Percentiles rank a stretch among this genome's conserved stretches.
Conservation (phyloP, 805 yeast species). For the Tetrapisispora phaffii region DNA sequence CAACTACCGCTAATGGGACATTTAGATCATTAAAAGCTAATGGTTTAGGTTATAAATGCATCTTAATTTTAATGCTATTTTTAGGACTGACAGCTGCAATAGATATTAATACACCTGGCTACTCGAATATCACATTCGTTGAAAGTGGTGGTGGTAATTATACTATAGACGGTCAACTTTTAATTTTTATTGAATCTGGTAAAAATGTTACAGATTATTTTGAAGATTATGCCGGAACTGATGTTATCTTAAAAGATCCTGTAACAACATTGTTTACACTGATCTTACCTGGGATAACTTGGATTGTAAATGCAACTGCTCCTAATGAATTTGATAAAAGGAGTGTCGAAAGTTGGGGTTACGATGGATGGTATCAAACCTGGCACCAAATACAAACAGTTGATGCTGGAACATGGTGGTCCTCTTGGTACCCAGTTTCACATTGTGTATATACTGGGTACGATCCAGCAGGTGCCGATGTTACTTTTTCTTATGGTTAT, state of each 20-base stretch:
- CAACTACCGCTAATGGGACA: background rate
- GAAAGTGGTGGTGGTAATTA: too few species aligned
- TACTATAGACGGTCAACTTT: too few species aligned
- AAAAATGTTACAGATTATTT: too few species aligned
- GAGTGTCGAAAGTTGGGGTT: background rate
- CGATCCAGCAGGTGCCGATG: background rate
- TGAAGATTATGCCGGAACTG: background rate
- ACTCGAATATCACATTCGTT: background rate
- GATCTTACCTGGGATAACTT: background rate
- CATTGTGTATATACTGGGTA: background rate
- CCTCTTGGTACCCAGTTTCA: background rate
- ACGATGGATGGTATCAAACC: background rate
- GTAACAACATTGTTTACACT: background rate
- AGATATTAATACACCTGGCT: background rate
- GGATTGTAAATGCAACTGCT: background rate
- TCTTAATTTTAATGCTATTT: background rate
- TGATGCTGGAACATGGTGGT: background rate
- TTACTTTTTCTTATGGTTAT: background rate
- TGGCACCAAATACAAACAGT: background rate
- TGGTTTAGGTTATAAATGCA: background rate
- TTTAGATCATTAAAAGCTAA: background rate
- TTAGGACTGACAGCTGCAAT: background rate
- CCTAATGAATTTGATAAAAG: background rate
- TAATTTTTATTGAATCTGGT: too few species aligned
- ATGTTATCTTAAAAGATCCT: background rate